Percentiles rank a stretch among this genome's conserved stretches.
Evolutionary conservation across 768 basidiomycete species (phyloP).

Genomic region (Agaricus blazei): DNA sequence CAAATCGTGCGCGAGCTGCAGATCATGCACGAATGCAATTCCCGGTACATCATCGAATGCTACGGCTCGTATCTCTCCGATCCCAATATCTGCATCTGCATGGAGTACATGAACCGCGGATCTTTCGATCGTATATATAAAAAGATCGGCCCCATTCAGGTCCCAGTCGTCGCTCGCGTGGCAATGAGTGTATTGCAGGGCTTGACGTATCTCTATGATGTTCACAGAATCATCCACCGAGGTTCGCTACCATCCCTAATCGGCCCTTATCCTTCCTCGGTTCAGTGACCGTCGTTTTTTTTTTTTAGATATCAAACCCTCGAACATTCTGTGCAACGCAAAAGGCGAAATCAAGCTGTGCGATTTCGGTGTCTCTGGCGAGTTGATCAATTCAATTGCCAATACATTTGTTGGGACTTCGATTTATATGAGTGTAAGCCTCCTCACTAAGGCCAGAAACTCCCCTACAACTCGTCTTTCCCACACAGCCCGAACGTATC

Average conservation of each 20-base stretch:
- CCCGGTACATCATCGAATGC: slow-evolving; percentile 92
- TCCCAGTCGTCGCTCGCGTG: slow-evolving; percentile 90
- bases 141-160: slow-evolving; percentile 85
- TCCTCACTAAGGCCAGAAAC: not conserved
- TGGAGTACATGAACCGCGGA: slow-evolving; percentile 95
- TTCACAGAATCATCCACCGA: slow-evolving; percentile 95
- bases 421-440: slow-evolving; percentile 96
- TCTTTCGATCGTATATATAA: slow-evolving; percentile 95
- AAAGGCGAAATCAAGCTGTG: slow-evolving; percentile 96
- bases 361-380: slow-evolving; percentile 98
- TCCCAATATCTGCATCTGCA: slow-evolving; percentile 98
- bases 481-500: slow-evolving; percentile 88
- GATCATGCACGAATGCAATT: slow-evolving; percentile 97
- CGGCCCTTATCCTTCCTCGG: slow-evolving; percentile 15
- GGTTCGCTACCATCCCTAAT: slow-evolving; percentile 39
- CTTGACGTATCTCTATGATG: slow-evolving; percentile 94
- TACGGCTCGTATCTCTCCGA: slow-evolving; percentile 95
- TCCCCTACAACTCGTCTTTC: slow-evolving; percentile 1
- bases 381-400: slow-evolving; percentile 97
- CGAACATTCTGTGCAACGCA: slow-evolving; percentile 95
- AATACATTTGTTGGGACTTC: slow-evolving; percentile 99
- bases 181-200: slow-evolving; percentile 93
- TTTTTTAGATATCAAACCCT: slow-evolving; percentile 90
- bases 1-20: slow-evolving; percentile 97
- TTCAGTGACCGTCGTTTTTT: not conserved